Conservation (phyloP, 495 filamentous ascomycete genomes). For the Hypoxylon fuscum region DNA sequence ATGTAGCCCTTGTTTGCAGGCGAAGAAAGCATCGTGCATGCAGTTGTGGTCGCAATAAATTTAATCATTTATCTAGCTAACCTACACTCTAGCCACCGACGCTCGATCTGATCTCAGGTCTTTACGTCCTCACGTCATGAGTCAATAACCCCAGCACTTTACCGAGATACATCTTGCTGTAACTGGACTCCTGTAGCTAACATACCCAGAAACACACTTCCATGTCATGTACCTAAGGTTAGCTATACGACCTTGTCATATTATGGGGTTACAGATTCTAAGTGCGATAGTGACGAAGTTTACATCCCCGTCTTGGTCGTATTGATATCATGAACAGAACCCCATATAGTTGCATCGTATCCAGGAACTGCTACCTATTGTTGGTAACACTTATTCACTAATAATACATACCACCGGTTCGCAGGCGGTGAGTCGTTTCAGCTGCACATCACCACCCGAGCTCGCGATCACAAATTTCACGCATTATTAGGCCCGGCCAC, state of each 20-base stretch:
- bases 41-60: no score
- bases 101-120: no score
- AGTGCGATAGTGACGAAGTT: slow-evolving; percentile 11
- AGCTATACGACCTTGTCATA: no score
- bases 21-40: background rate
- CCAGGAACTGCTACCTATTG: slow-evolving; percentile 1
- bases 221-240: no score
- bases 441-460: slow-evolving; percentile 9
- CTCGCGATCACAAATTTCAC: slow-evolving; percentile 2
- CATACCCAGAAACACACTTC: no score
- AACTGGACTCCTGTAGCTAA: no score
- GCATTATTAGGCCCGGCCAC: background rate
- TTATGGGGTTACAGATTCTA: no score
- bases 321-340: slow-evolving; percentile 2
- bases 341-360: slow-evolving; percentile 17
- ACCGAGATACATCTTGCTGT: no score
- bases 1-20: slow-evolving; percentile 6
- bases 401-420: slow-evolving; percentile 26
- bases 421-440: slow-evolving; percentile 24
- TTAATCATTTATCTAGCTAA: no score
- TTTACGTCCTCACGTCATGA: no score
- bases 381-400: slow-evolving; percentile 9
- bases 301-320: slow-evolving; percentile 6
- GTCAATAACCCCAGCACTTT: no score
- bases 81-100: no score